Base-by-base conservation (phyloP, 2,329 filamentous ascomycete species). In the Ceratocystis diversiconidia region DNA sequence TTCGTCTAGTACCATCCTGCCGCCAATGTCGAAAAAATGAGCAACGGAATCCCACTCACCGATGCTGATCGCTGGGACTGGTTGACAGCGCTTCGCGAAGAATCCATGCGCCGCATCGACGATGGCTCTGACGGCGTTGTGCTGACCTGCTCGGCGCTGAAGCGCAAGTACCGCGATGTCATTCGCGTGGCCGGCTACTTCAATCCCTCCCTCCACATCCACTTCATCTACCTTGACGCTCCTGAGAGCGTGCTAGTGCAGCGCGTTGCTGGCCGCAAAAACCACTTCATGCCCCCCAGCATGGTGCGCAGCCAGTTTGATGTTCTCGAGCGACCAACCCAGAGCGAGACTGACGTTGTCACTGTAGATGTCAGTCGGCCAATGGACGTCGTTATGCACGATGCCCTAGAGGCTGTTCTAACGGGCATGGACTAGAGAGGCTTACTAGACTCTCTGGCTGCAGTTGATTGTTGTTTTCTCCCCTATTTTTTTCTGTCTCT, bases 51-150 rank as follows among this genome's bases (percentile, higher is more conserved):
- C 66, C 91, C 94, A 1, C 81, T 99, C 44, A 95, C 89, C 65
- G 94, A 99, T 73, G 87, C 86, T 67, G 94, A 99, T 76, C 88
- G 94, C 69, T 97, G 94, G 94, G 92, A 96, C 78, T 99, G 94
- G 94, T 85, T 99, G 69, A 89, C 87, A 60, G 80, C 80, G 12
- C 81, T 94, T 15, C 88, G 89, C 69, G 83, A 90, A 69, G 86
- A 85, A 71, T 83, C 85, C 5, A 78, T 85, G 65, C 75, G 76
- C 64, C 78, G 78, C 62, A 78, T 88, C 67, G 76, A 79, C 65
- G 75, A 75, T 61, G 84, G 85, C 46, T 80, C 82, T 19, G 77
- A 81, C 36, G 87, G 90, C 61, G 94, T 96, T n/a, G 89, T 99
- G 62, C 83, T 99, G 68, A 96, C 94, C 64, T 99, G 94, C 81